Percentiles rank a stretch among this genome's conserved stretches.
Evolutionary conservation across 352 stramenopile genomes (phyloP).

Genomic region (Aphanomyces stellatus): DNA sequence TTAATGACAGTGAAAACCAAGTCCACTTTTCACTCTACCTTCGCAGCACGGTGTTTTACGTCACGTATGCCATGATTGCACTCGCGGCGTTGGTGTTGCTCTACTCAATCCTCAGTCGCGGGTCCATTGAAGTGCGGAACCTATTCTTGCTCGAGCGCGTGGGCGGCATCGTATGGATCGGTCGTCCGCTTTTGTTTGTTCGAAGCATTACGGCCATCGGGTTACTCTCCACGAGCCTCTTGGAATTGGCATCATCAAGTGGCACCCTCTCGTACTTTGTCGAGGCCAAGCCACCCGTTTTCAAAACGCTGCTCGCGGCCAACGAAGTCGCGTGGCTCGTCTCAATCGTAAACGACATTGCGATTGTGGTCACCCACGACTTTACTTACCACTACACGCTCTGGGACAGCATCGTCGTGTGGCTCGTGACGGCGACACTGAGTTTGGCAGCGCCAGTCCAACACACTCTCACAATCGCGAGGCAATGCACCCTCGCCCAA

Average conservation of each 20-base stretch:
- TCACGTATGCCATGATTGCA: too few species aligned
- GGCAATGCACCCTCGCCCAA: too few species aligned
- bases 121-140: too few species aligned
- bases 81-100: too few species aligned
- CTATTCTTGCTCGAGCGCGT: background rate
- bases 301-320: background rate
- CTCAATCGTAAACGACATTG: background rate
- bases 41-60: too few species aligned
- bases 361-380: background rate
- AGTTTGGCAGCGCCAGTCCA: background rate
- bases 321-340: slow-evolving; percentile 7
- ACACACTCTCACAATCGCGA: background rate
- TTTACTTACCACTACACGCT: slow-evolving; percentile 4
- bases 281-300: background rate
- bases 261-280: background rate
- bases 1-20: too few species aligned
- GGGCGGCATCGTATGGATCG: too few species aligned
- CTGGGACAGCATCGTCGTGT: background rate
- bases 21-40: too few species aligned
- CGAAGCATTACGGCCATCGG: too few species aligned
- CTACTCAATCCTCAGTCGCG: too few species aligned
- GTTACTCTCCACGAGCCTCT: background rate
- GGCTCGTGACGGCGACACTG: background rate
- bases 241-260: background rate
- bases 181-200: too few species aligned